Conservation (phyloP, 129 eudicot species). For the Ambrosia artemisiifolia region DNA sequence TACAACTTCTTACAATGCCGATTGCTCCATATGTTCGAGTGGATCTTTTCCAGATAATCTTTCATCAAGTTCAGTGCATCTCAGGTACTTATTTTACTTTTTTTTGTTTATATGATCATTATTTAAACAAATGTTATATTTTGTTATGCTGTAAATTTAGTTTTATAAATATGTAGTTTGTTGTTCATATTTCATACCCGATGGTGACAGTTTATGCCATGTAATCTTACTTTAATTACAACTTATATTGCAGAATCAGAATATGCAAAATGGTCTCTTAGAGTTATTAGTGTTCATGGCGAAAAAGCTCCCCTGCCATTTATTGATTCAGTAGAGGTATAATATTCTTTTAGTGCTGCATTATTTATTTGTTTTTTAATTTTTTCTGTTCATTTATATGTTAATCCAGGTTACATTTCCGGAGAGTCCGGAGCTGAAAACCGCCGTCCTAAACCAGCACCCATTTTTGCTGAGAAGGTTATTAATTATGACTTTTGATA, state of each 20-base stretch:
- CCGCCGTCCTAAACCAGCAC: constrained; percentile 47
- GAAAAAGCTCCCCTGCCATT: constrained; percentile 63
- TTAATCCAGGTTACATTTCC: constrained; percentile 64
- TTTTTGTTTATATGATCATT: constrained; percentile 3
- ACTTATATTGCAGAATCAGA: constrained; percentile 42
- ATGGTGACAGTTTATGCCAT: constrained; percentile 5
- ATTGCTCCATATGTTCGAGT: constrained; percentile 72
- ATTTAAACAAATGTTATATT: background rate
- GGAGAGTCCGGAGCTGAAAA: constrained; percentile 64
- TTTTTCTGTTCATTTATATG: background rate
- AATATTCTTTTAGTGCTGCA: background rate
- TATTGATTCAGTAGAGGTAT: constrained; percentile 58
- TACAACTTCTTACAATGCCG: constrained; percentile 47
- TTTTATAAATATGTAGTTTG: background rate
- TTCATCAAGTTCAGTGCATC: constrained; percentile 36
- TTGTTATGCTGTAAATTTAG: background rate
- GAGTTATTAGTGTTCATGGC: constrained; percentile 60
- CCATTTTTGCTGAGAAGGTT: constrained; percentile 62
- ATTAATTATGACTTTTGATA: background rate
- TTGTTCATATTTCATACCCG: background rate
- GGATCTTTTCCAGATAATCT: constrained; percentile 54
- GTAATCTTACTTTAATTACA: constrained; percentile 1
- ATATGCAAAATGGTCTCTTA: constrained; percentile 57
- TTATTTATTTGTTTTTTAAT: background rate
- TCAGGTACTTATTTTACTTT: constrained; percentile 34